phyloP scores from a whole-genome alignment of 352 stramenopile species.

The Pythium inflatum region DNA sequence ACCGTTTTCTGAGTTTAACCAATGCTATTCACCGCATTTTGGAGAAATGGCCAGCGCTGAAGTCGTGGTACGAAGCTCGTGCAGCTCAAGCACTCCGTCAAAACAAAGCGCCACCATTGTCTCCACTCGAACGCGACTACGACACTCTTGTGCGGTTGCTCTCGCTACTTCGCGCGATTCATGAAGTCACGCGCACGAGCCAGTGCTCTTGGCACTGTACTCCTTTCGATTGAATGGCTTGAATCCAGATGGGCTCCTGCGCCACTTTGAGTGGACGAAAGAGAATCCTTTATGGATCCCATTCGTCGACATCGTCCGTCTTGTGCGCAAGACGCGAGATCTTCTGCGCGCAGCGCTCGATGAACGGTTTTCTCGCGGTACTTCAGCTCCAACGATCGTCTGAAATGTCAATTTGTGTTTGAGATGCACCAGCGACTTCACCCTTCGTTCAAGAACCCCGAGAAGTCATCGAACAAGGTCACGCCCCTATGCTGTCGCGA shows the following conservation, averaged over 20 bases:
- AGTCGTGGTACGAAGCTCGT: constrained; percentile 6
- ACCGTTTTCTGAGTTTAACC: constrained; percentile 14
- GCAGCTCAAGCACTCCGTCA: not conserved
- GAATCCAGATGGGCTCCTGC: not conserved
- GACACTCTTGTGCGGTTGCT: constrained; percentile 6
- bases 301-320: not conserved
- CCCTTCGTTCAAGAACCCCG: constrained; percentile 13
- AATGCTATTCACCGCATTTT: constrained; percentile 5
- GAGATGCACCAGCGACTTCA: constrained; percentile 16
- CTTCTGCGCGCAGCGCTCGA: constrained; percentile 10
- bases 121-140: not conserved
- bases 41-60: not conserved
- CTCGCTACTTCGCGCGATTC: constrained; percentile 9
- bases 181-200: not conserved
- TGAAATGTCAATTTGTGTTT: constrained; percentile 2
- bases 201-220: constrained; percentile 2
- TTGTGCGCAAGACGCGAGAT: not conserved
- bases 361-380: constrained; percentile 18
- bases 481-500: not conserved
- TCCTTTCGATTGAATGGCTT: not conserved
- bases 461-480: constrained; percentile 1
- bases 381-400: not conserved
- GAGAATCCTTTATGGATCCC: not conserved
- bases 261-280: not conserved
- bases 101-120: not conserved